A percentile compares a stretch with the other conserved stretches of the same genome.
These are phyloP conservation scores for Arctium lappa DNA, from an alignment of 129 eudicot genomes.

Conservation along the genomic window DNA sequence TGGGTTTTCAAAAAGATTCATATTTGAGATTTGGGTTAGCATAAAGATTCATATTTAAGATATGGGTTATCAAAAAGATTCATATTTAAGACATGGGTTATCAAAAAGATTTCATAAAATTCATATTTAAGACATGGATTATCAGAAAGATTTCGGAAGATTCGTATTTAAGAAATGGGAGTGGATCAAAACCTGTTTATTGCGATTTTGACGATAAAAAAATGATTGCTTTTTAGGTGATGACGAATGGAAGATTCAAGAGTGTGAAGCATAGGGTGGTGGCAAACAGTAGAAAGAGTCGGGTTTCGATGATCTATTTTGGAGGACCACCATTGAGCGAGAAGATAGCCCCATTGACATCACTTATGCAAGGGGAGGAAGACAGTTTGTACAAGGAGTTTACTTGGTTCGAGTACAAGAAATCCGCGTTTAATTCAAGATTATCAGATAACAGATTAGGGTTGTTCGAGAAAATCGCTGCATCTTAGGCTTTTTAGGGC, in stretches of 20 bases:
- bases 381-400: constrained; percentile 91
- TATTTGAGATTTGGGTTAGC: too few relatives aligned
- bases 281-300: constrained; percentile 63
- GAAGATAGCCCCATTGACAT: constrained; percentile 85
- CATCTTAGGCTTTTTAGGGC: constrained; percentile 34
- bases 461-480: constrained; percentile 59
- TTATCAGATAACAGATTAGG: constrained; percentile 71
- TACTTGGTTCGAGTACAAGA: constrained; percentile 92
- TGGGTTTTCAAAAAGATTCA: too few relatives aligned
- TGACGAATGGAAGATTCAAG: constrained; percentile 92
- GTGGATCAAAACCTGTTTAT: too few relatives aligned
- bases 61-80: too few relatives aligned
- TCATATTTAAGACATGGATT: neutral
- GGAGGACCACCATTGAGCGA: constrained; percentile 96
- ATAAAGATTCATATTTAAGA: too few relatives aligned
- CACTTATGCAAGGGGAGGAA: constrained; percentile 62
- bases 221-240: constrained; percentile 43
- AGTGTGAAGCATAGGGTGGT: constrained; percentile 88
- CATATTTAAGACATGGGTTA: neutral
- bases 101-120: neutral
- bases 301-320: constrained; percentile 88
- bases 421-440: constrained; percentile 66
- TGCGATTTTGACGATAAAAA: too few relatives aligned
- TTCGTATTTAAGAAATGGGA: neutral
- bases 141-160: neutral